Percentiles rank a stretch among this genome's conserved stretches.
These are phyloP conservation scores for Verticillium isaacii DNA, from an alignment of 2,329 filamentous ascomycete species.

Conservation along the genomic window DNA sequence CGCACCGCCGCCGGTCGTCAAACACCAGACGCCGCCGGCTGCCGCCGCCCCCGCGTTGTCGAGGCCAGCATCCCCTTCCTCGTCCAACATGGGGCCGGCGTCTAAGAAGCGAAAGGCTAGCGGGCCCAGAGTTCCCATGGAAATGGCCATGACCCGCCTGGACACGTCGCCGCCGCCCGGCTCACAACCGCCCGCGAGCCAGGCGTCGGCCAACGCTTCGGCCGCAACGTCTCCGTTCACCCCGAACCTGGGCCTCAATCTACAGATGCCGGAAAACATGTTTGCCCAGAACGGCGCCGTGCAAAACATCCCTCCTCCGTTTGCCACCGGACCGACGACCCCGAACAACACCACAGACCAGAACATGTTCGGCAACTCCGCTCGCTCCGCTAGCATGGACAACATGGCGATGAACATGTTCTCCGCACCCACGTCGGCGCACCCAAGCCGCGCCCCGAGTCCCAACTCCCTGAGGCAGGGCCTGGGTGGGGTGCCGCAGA, in stretches of 20 bases:
- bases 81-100: constrained; percentile 53
- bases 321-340: constrained; percentile 58
- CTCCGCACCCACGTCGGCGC: constrained; percentile 67
- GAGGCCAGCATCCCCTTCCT: constrained; percentile 67
- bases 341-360: constrained; percentile 59
- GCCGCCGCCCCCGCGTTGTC: constrained; percentile 41
- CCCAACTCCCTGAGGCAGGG: constrained; percentile 52
- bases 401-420: constrained; percentile 60
- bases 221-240: constrained; percentile 50
- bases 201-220: constrained; percentile 25
- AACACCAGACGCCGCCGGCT: constrained; percentile 14
- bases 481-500: constrained; percentile 33
- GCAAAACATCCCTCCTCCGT: constrained; percentile 18
- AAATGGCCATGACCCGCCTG: constrained; percentile 76
- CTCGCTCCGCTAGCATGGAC: constrained; percentile 61
- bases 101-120: constrained; percentile 82
- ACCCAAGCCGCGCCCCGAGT: constrained; percentile 74
- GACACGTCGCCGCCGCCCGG: constrained; percentile 49
- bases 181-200: constrained; percentile 30
- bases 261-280: constrained; percentile 28
- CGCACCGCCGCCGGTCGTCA: constrained; percentile 40
- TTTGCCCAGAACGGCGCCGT: constrained; percentile 17
- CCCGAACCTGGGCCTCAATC: constrained; percentile 38
- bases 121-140: constrained; percentile 65
- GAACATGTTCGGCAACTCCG: constrained; percentile 48